phyloP scores from a whole-genome alignment of 371 early-diverging fungal genomes.

The Mortierella sp. region DNA sequence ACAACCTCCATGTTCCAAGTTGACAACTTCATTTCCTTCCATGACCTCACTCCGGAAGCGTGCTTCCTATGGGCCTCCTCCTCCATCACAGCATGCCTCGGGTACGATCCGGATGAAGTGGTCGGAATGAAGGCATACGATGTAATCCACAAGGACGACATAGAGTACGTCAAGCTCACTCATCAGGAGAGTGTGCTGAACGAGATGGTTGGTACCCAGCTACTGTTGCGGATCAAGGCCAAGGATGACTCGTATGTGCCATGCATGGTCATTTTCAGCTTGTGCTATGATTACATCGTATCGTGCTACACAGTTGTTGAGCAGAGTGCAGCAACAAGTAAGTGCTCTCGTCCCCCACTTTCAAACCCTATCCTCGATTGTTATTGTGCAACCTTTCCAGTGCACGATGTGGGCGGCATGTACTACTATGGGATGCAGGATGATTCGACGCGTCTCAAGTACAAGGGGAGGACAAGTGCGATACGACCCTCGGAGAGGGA shows the following conservation, averaged over 20 bases:
- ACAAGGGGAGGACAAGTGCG: no score
- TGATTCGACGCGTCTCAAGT: no score
- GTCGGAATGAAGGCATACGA: constrained; percentile 58
- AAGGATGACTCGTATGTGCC: constrained; percentile 36
- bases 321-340: constrained; percentile 22
- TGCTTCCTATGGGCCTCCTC: constrained; percentile 62
- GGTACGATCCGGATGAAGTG: constrained; percentile 63
- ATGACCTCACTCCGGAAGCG: constrained; percentile 63
- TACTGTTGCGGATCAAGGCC: constrained; percentile 23
- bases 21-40: constrained; percentile 64
- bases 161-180: constrained; percentile 42
- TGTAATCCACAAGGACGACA: constrained; percentile 60
- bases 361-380: no score
- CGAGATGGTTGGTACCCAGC: constrained; percentile 57
- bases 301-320: constrained; percentile 35
- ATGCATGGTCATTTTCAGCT: constrained; percentile 34
- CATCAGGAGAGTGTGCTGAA: constrained; percentile 60
- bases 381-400: no score
- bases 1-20: constrained; percentile 48
- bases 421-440: no score
- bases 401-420: no score
- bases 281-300: constrained; percentile 42
- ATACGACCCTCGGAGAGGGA: no score
- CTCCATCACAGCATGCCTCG: constrained; percentile 60
- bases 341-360: no score